phyloP scores from a whole-genome alignment of 495 filamentous ascomycete species.

The Hyphodiscus hymeniophilus region DNA sequence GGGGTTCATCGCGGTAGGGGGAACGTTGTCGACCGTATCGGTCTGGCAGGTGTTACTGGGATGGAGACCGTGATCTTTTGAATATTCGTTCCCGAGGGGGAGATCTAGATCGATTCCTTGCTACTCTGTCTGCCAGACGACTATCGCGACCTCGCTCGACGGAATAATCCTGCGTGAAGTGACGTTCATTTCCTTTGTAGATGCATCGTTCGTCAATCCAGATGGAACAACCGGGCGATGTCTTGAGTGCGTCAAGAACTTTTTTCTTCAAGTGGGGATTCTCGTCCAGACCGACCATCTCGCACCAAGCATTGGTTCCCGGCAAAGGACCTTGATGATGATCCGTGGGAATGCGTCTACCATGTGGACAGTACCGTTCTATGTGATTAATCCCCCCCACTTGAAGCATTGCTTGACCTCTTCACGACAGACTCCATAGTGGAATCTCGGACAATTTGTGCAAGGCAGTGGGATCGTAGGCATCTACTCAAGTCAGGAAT shows the following conservation, averaged over 20 bases:
- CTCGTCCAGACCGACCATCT: slow-evolving; percentile 5
- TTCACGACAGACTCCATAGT: slow-evolving; percentile 11
- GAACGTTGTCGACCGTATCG: not conserved
- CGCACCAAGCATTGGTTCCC: slow-evolving; percentile 11
- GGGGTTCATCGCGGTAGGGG: too few relatives aligned
- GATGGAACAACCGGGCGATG: slow-evolving; percentile 12
- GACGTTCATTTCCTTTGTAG: slow-evolving; percentile 8
- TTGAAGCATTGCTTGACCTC: slow-evolving; percentile 1
- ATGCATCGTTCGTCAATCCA: slow-evolving; percentile 10
- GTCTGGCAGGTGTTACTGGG: too few relatives aligned
- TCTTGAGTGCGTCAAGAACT: slow-evolving; percentile 12
- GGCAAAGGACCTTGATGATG: slow-evolving; percentile 5
- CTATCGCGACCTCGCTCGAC: not conserved
- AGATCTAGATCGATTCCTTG: slow-evolving; percentile 2
- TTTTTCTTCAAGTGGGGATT: slow-evolving; percentile 5
- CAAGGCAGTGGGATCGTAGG: slow-evolving; percentile 6
- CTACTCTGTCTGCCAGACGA: not conserved
- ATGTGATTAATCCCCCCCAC: slow-evolving; percentile 10
- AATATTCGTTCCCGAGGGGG: not conserved
- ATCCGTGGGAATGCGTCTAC: not conserved
- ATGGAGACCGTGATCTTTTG: not conserved
- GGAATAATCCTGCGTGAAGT: not conserved
- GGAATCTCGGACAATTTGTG: slow-evolving; percentile 14
- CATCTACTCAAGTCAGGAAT: slow-evolving; percentile 12
- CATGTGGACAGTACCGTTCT: slow-evolving; percentile 11